Conservation (phyloP, 495 filamentous ascomycete species). For the Hamigera avellanea region DNA sequence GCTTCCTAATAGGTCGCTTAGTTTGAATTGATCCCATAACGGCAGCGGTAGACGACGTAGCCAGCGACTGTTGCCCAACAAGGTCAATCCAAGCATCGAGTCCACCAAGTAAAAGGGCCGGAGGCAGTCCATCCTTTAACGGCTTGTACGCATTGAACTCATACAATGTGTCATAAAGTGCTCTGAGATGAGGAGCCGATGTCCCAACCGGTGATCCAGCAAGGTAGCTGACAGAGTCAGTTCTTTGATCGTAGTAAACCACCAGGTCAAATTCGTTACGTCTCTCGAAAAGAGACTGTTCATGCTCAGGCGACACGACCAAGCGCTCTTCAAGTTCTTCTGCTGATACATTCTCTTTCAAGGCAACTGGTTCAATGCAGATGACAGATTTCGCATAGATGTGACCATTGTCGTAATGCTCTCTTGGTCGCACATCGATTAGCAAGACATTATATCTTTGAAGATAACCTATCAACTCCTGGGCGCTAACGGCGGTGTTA, state of each 20-base stretch:
- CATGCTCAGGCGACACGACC: conserved; percentile 62
- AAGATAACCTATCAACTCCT: conserved; percentile 55
- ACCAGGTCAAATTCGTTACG: conserved; percentile 75
- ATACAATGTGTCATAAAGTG: conserved; percentile 65
- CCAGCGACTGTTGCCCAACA: conserved; percentile 58
- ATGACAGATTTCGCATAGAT: conserved; percentile 71
- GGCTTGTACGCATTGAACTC: conserved; percentile 74
- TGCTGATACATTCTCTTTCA: conserved; percentile 69
- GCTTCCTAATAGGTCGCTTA: conserved; percentile 21
- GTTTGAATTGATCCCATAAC: conserved; percentile 33
- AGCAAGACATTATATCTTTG: conserved; percentile 54
- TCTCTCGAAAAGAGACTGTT: conserved; percentile 61
- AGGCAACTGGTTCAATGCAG: conserved; percentile 77
- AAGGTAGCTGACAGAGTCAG: conserved; percentile 40
- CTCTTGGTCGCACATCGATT: conserved; percentile 75
- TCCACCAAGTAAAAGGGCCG: conserved; percentile 70
- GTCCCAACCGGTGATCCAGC: conserved; percentile 33
- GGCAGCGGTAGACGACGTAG: conserved; percentile 42
- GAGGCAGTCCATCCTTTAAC: conserved; percentile 47
- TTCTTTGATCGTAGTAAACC: conserved; percentile 78
- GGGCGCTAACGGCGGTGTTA: conserved; percentile 50
- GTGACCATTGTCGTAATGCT: conserved; percentile 78
- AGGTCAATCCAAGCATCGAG: conserved; percentile 76
- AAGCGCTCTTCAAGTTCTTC: conserved; percentile 75
- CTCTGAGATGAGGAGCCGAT: conserved; percentile 49